Percentiles rank a stretch among this genome's conserved stretches.
Conservation (phyloP, 352 stramenopile genomes). For the Poterioochromonas sp. region DNA sequence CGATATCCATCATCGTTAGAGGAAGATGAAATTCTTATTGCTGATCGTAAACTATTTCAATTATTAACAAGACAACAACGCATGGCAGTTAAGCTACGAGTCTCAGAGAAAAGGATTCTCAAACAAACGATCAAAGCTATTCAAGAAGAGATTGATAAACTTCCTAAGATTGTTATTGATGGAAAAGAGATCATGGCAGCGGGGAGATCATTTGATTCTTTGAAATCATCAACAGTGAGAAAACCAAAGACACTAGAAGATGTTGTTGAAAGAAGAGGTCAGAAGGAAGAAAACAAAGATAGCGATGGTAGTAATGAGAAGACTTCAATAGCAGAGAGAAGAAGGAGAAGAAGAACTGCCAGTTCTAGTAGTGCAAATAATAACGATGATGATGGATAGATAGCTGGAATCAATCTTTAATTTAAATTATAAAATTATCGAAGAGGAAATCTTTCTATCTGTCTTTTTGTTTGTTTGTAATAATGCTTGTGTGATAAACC, state of each 20-base stretch:
- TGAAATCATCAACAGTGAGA: not conserved
- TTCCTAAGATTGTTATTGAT: not conserved
- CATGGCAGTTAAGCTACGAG: conserved; percentile 59
- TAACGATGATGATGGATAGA: too few species aligned
- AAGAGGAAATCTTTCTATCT: too few species aligned
- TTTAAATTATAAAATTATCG: too few species aligned
- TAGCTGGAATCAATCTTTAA: too few species aligned
- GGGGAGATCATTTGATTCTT: not conserved
- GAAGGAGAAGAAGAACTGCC: not conserved
- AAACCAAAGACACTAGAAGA: not conserved
- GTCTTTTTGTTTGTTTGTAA: too few species aligned
- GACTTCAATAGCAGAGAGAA: conserved; percentile 1
- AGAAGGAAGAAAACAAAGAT: not conserved
- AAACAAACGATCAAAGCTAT: not conserved
- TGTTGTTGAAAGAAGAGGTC: not conserved
- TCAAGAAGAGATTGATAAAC: not conserved
- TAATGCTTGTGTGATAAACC: too few species aligned
- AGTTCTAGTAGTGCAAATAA: too few species aligned
- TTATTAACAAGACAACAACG: conserved; percentile 61
- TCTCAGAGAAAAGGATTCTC: not conserved
- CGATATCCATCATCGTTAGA: conserved; percentile 57
- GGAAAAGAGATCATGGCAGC: not conserved
- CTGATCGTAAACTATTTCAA: conserved; percentile 60
- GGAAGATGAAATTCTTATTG: conserved; percentile 61
- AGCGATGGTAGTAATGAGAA: not conserved